phyloP scores from a whole-genome alignment of 2,329 filamentous ascomycete species.

The Aspergillus japonicus region DNA sequence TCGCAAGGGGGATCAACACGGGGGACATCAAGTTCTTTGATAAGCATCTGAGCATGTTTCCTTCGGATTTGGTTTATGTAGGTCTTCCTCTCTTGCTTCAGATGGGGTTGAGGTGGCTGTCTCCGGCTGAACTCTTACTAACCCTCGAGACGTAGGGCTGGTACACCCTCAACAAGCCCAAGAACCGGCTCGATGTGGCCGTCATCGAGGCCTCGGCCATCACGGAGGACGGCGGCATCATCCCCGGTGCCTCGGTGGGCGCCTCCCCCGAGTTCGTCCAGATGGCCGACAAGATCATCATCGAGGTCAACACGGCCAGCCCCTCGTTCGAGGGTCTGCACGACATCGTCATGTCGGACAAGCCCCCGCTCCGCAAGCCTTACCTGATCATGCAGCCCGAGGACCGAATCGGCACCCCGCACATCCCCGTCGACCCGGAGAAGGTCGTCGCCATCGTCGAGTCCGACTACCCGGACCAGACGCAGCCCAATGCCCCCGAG shows the following conservation, averaged over 20 bases:
- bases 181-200: conserved; percentile 74
- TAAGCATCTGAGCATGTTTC: conserved; percentile 92
- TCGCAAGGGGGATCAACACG: conserved; percentile 85
- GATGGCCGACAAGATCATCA: conserved; percentile 89
- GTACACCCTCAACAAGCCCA: conserved; percentile 77
- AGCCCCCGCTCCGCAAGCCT: conserved; percentile 77
- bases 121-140: conserved; percentile 5
- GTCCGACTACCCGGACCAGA: conserved; percentile 77
- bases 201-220: conserved; percentile 86
- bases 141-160: conserved; percentile 54
- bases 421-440: conserved; percentile 80
- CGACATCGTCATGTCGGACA: conserved; percentile 86
- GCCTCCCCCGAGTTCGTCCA: conserved; percentile 83
- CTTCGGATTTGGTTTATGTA: conserved; percentile 78
- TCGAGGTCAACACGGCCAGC: conserved; percentile 85
- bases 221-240: conserved; percentile 83
- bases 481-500: conserved; percentile 71
- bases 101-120: background rate
- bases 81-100: conserved; percentile 14
- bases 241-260: conserved; percentile 81
- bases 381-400: conserved; percentile 83
- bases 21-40: conserved; percentile 90
- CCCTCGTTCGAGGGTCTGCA: conserved; percentile 85
- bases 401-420: conserved; percentile 78
- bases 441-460: conserved; percentile 83